Percentiles rank a stretch among this genome's conserved stretches.
Evolutionary conservation across 768 basidiomycete genomes (phyloP).

Genomic region (Xerocomellus dryophilus): DNA sequence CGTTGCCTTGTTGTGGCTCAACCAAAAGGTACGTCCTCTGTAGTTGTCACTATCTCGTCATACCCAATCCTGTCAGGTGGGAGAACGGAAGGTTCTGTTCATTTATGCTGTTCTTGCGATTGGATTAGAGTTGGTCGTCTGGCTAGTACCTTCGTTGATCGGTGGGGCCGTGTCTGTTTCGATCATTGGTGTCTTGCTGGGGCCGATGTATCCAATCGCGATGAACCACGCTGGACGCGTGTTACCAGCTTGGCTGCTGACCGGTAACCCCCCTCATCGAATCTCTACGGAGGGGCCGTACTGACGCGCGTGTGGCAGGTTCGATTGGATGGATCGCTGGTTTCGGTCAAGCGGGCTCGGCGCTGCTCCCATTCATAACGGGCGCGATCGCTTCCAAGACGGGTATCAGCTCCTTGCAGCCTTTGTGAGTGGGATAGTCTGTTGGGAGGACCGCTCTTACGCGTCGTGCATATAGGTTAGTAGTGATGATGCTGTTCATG

Average conservation of each 20-base stretch:
- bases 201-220: constrained; percentile 52
- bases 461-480: constrained; percentile 11
- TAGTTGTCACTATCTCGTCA: not conserved
- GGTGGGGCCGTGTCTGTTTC: constrained; percentile 54
- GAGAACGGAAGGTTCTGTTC: constrained; percentile 52
- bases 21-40: constrained; percentile 40
- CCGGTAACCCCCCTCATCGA: constrained; percentile 27
- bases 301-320: constrained; percentile 27
- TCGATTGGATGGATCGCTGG: constrained; percentile 69
- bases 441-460: not conserved
- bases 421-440: constrained; percentile 20
- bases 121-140: constrained; percentile 54
- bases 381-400: constrained; percentile 63
- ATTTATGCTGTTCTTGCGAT: constrained; percentile 52
- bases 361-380: constrained; percentile 69
- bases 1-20: constrained; percentile 52
- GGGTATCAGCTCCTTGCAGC: constrained; percentile 45
- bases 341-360: constrained; percentile 69
- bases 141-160: constrained; percentile 54
- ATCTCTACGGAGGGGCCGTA: not conserved
- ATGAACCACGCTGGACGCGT: constrained; percentile 70
- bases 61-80: constrained; percentile 35
- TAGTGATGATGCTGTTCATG: constrained; percentile 45
- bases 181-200: constrained; percentile 52
- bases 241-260: constrained; percentile 67